These are phyloP conservation scores for Hyphopichia khmerensis DNA, from an alignment of 1,139 yeast species.

Conservation along the genomic window DNA sequence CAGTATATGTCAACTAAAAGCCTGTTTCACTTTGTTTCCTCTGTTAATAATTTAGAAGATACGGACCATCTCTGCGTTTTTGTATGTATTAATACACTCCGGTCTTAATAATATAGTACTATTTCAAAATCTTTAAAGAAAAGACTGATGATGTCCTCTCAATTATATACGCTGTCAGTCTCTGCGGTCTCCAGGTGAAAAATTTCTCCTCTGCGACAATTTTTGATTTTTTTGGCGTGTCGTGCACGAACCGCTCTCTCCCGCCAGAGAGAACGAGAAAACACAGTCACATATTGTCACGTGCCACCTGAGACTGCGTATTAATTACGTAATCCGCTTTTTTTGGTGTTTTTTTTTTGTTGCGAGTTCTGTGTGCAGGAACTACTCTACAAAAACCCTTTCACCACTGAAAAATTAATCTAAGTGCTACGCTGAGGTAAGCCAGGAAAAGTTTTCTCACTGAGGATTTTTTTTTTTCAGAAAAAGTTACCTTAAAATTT, in stretches of 20 bases:
- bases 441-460: not conserved
- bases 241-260: too few species aligned
- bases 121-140: not conserved
- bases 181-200: not conserved
- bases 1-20: too few species aligned
- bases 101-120: conserved; percentile 52
- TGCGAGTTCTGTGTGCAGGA: not conserved
- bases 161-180: not conserved
- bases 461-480: not conserved
- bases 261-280: conserved; percentile 1
- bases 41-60: conserved; percentile 21
- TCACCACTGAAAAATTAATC: conserved; percentile 5
- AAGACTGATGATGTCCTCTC: not conserved
- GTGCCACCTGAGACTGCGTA: too few species aligned
- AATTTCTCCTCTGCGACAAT: not conserved
- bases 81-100: conserved; percentile 71
- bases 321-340: not conserved
- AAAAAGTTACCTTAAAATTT: not conserved
- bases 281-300: conserved; percentile 15
- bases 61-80: conserved; percentile 97
- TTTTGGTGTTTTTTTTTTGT: too few species aligned
- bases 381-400: not conserved
- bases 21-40: not conserved
- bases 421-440: not conserved
- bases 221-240: too few species aligned